Percentiles rank a stretch among this genome's conserved stretches.
Evolutionary conservation across 768 basidiomycete genomes (phyloP).

Genomic region (Rhodocollybia butyracea): DNA sequence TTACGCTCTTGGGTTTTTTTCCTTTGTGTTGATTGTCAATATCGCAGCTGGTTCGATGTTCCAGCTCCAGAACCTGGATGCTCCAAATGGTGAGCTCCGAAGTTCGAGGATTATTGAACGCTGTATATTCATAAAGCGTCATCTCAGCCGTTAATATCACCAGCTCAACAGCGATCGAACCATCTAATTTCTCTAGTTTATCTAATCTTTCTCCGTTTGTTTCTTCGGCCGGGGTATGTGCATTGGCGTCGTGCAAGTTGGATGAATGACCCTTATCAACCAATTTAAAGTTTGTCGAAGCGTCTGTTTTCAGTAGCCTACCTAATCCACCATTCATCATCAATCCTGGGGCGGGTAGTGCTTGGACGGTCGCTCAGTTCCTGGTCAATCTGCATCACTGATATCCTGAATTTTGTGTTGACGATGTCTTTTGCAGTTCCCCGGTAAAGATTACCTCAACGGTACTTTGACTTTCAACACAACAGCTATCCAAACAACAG

Average conservation of each 20-base stretch:
- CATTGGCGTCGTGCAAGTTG: no score
- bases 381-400: constrained; percentile 27
- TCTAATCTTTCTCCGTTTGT: constrained; percentile 48
- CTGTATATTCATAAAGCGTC: background rate
- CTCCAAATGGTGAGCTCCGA: constrained; percentile 19
- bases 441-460: constrained; percentile 40
- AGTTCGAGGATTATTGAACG: background rate
- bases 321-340: constrained; percentile 61
- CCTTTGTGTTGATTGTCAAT: constrained; percentile 12
- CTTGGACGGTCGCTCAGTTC: constrained; percentile 58
- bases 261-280: background rate
- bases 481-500: constrained; percentile 43
- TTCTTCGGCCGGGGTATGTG: constrained; percentile 54
- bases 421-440: constrained; percentile 32
- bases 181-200: constrained; percentile 37
- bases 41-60: constrained; percentile 40
- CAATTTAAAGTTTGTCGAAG: constrained; percentile 33
- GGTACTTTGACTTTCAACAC: constrained; percentile 51
- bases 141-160: constrained; percentile 35
- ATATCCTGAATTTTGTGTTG: background rate
- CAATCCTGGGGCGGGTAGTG: no score
- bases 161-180: constrained; percentile 39
- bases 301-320: constrained; percentile 40
- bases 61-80: constrained; percentile 28
- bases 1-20: constrained; percentile 5